Percentiles rank a stretch among this genome's conserved stretches.
Conservation (phyloP, 768 basidiomycete species). For the Royoungia palumana region DNA sequence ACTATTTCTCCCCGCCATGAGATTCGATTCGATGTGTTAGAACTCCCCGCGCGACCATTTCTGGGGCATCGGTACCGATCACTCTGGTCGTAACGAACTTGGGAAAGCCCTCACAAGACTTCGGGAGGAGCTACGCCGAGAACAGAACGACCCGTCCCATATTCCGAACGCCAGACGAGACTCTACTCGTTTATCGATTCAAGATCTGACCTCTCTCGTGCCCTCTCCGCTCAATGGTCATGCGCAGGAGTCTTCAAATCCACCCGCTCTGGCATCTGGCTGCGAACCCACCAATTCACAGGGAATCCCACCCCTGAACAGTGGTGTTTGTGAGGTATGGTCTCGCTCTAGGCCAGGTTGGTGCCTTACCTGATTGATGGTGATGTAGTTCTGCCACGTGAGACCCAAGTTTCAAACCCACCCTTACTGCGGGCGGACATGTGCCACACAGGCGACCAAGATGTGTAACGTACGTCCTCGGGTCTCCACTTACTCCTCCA, state of each 20-base stretch:
- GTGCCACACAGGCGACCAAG: conserved; percentile 45
- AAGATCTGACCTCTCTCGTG: conserved; percentile 29
- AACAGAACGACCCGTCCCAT: conserved; percentile 22
- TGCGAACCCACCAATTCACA: conserved; percentile 1
- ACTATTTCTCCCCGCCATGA: not conserved
- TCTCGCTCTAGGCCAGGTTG: not conserved
- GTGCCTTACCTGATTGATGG: conserved; percentile 7
- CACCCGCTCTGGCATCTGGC: not conserved
- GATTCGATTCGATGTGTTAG: conserved; percentile 29
- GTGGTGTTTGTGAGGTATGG: conserved; percentile 31
- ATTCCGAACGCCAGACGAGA: conserved; percentile 29
- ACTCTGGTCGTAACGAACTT: conserved; percentile 67
- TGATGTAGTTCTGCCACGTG: conserved; percentile 46
- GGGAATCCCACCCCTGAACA: conserved; percentile 4
- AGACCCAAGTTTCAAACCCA: conserved; percentile 58
- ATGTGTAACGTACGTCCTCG: conserved; percentile 25
- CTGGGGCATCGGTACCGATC: conserved; percentile 72
- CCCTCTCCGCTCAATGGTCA: conserved; percentile 4
- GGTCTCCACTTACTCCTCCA: not conserved
- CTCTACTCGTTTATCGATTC: conserved; percentile 29
- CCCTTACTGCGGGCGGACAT: conserved; percentile 64
- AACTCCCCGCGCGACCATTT: conserved; percentile 75
- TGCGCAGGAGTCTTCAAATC: conserved; percentile 7
- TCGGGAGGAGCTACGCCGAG: conserved; percentile 48
- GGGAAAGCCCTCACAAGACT: conserved; percentile 68